Evolutionary conservation across 495 filamentous ascomycete genomes (phyloP).

Genomic region (Tuber calosporum): DNA sequence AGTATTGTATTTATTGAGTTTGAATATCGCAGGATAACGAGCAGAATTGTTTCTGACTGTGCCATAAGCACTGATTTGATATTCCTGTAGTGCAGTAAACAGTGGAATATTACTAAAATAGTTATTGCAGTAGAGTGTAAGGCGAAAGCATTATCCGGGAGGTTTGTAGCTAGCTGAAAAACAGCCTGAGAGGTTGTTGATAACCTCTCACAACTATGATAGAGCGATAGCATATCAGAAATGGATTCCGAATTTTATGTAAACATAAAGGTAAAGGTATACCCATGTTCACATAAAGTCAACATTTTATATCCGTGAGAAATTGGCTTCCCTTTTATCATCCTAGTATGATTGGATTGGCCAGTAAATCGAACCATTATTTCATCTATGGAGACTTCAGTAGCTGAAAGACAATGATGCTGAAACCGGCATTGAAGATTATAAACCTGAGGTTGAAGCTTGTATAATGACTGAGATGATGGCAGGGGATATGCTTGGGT

Average conservation of each 20-base stretch:
- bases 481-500: accelerated
- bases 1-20: background rate
- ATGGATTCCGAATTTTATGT: conserved; percentile 1
- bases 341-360: background rate
- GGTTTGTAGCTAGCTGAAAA: background rate
- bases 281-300: conserved; percentile 12
- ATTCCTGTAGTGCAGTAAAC: background rate
- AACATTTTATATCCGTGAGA: conserved; percentile 12
- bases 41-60: conserved; percentile 4
- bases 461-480: background rate
- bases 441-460: conserved; percentile 5
- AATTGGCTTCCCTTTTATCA: background rate
- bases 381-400: conserved; percentile 3
- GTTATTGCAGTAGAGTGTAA: conserved; percentile 20
- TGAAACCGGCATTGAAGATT: conserved; percentile 3
- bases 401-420: background rate
- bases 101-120: conserved; percentile 18
- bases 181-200: background rate
- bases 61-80: conserved; percentile 2
- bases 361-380: conserved; percentile 16
- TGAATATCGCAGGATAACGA: background rate
- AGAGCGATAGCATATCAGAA: background rate
- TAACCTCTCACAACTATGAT: background rate
- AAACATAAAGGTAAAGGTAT: conserved; percentile 17
- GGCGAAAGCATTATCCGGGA: background rate